A percentile compares a stretch with the other conserved stretches of the same genome.
Evolutionary conservation across 768 basidiomycete species (phyloP).

Genomic region (Tephrocybe sp.): DNA sequence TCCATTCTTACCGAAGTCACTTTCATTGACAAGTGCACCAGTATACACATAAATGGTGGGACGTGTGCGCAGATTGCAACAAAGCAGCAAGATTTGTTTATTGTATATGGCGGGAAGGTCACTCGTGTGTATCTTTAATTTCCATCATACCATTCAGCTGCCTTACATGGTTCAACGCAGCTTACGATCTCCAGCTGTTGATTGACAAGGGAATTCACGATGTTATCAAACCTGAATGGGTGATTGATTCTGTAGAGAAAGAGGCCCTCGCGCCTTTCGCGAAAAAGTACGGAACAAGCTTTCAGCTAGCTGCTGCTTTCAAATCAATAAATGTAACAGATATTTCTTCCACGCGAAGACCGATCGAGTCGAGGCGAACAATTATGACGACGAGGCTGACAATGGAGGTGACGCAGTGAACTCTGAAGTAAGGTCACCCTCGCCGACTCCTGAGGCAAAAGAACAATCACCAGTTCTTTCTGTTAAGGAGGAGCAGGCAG

Average conservation of each 20-base stretch:
- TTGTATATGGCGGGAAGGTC: constrained; percentile 68
- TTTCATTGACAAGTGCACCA: constrained; percentile 24
- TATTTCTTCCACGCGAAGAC: constrained; percentile 79
- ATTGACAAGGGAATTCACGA: constrained; percentile 71
- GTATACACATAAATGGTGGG: constrained; percentile 74
- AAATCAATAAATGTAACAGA: constrained; percentile 32
- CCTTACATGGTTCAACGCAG: constrained; percentile 30
- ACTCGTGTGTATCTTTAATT: constrained; percentile 52
- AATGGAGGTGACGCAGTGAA: constrained; percentile 19
- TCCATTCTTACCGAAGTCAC: not conserved
- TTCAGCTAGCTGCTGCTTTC: not conserved
- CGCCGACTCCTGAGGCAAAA: not conserved
- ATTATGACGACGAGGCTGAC: constrained; percentile 44
- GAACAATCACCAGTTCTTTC: constrained; percentile 1
- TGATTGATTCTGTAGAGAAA: constrained; percentile 71
- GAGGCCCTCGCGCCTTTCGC: constrained; percentile 57
- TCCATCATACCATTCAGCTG: not conserved
- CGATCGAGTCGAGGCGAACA: constrained; percentile 45
- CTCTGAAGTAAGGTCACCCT: constrained; percentile 4
- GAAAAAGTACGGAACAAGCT: constrained; percentile 52
- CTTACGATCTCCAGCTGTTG: constrained; percentile 68
- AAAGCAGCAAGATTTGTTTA: constrained; percentile 49
- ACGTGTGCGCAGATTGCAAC: constrained; percentile 59
- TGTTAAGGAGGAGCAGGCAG: constrained; percentile 25
- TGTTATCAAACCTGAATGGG: constrained; percentile 81